Conservation (phyloP, 192 early-diverging fungal species). For the Coemansia sp. region DNA sequence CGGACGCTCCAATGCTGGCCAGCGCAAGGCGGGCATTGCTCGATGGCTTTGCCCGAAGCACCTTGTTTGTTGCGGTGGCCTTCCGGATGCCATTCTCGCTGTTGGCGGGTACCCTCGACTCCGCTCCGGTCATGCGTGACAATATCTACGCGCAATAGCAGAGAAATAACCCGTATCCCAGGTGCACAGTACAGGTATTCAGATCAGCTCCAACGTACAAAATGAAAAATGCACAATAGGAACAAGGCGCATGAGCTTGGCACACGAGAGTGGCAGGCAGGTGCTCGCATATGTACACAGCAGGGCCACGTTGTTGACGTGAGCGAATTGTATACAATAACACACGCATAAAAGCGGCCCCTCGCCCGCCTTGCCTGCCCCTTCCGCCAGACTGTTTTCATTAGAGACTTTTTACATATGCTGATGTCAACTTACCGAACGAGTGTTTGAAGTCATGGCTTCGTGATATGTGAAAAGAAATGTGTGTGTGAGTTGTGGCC, state of each 20-base stretch:
- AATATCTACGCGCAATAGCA: neutral
- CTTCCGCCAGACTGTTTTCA: neutral
- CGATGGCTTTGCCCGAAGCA: slow-evolving; percentile 15
- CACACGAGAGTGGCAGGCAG: too few species aligned
- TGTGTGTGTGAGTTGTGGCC: neutral
- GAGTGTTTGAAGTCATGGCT: slow-evolving; percentile 18
- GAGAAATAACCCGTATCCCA: neutral
- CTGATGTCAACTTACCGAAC: slow-evolving; percentile 28
- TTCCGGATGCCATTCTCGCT: slow-evolving; percentile 9
- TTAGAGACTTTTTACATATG: neutral
- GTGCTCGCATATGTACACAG: neutral
- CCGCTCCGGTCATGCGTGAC: neutral
- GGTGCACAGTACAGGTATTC: neutral
- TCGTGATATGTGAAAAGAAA: slow-evolving; percentile 3
- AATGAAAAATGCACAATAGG: neutral
- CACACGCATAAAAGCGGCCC: neutral
- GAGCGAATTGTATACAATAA: neutral
- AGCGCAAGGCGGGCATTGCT: slow-evolving; percentile 12
- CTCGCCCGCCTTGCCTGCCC: neutral
- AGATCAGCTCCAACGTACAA: neutral
- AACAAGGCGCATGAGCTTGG: neutral
- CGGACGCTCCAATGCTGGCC: slow-evolving; percentile 11
- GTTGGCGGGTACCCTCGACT: neutral
- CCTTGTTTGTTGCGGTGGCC: slow-evolving; percentile 5
- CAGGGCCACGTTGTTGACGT: neutral